Base-by-base conservation (phyloP, 768 basidiomycete genomes). In the Xerocomus spinulosus region DNA sequence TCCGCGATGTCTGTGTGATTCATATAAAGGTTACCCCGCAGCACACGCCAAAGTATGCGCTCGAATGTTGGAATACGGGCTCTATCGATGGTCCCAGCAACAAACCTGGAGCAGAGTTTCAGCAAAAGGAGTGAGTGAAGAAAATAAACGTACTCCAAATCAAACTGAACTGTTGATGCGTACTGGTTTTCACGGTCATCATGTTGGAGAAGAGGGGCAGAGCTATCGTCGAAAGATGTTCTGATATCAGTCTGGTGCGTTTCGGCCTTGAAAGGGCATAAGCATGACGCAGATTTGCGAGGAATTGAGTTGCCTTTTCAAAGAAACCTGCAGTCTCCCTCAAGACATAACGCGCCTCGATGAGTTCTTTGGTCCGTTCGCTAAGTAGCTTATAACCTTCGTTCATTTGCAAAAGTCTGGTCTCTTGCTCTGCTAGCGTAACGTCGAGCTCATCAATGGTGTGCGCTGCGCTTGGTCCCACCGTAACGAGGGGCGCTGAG, bases 11-110 rank as follows among this genome's bases (percentile, higher is more conserved):
- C 94, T 45, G 85, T 90, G 68, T 92, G 87, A 70, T 97, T 99
- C 95, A 99, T 98, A 74, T 95, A 99, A 18, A 99, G 75, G 66
- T 99, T 98, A 42, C 96, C 96, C 50, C 96, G 85, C 17, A 98
- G 78, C 28, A 98, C 91, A 57, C 96, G 90, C 96, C 96, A 99
- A 41, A 98, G 80, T 17, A 99, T 90, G 15, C 96, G 87, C 70
- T 99, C 96, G 45, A 99, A 97, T 5, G 92, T 94, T 1, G 89
- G 81, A 60, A 98, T 77, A 48, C 94, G 85, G 9, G 85, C 73
- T 38, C 96, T 89, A 60, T 98, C 94, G 54, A 98, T 92, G 0
- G 95, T 97, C 23, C 96, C 96, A 4, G 96, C 85, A 20, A 99
- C 87, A 59, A 99, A 99, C 58, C 90, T 92, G 15, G 14, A 10